Evolutionary conservation across 495 filamentous ascomycete species (phyloP), one percentile per base, ranked within the genome.

Genomic region (Bathelium albidoporum): DNA sequence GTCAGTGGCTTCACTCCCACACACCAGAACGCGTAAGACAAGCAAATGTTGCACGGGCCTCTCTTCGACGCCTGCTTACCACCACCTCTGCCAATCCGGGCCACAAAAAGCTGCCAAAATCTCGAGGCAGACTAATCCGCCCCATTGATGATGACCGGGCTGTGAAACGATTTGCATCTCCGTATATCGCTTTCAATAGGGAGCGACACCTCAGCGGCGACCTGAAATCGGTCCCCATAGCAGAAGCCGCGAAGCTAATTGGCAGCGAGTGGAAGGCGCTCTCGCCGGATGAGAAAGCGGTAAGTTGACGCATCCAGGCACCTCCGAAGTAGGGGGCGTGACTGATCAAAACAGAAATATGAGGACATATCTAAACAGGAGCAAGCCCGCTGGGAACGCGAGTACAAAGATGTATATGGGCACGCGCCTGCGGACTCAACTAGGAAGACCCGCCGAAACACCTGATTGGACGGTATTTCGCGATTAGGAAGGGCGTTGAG

Each of bases 31-130:
- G 85, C 64, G 88, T 91, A 60, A 67, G 74, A 43, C 65, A 75
- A 1, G 89, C 89, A 62, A 92, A 90, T 72, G 55, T 4, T 0
- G 89, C 89, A 22, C 87, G 90, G 44, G 60, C 20, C 0, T 16
- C 20, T 1, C 78, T 92, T 12, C 10, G 72, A 66, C 12, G 59
- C 43, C 32, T 65, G 26, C 12, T 66, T 32, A 58, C 3, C 10
- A 31, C 5, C 44, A 55, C 18, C 28, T 28, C 22, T 29, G 22
- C 49, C 9, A 55, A 55, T 55, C 49, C 49, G 29, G n/a, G 53
- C 49, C 59, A 66, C 26, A 32, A 18, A 59, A 64, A 28, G 28
- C 26, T 1, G 11, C 59, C 44, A 34, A 24, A 24, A 39, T 14
- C n/a, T 29, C 32, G 39, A 39, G 29, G 20, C 22, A 18, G 9